Evolutionary conservation across 2,329 filamentous ascomycete genomes (phyloP).

Genomic region (Cladophialophora exuberans): DNA sequence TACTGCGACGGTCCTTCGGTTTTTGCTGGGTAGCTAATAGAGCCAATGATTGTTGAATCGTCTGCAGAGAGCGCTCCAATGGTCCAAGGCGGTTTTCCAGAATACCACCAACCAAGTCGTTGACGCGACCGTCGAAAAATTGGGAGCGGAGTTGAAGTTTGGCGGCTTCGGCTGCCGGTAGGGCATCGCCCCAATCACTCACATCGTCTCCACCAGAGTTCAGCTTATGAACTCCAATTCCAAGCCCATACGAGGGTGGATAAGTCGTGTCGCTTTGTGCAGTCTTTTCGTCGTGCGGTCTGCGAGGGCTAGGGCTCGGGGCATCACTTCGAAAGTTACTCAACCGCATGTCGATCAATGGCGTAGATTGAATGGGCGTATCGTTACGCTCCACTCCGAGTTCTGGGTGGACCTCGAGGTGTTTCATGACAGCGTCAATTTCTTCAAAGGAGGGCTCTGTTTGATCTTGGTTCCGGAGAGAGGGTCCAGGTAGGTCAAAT

Average conservation of each 20-base stretch:
- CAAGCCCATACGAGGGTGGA: slow-evolving; percentile 66
- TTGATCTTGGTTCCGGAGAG: slow-evolving; percentile 17
- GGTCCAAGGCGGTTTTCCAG: slow-evolving; percentile 78
- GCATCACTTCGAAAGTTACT: slow-evolving; percentile 67
- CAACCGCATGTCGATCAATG: slow-evolving; percentile 49
- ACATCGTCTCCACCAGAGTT: slow-evolving; percentile 54
- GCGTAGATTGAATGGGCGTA: slow-evolving; percentile 48
- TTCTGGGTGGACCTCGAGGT: slow-evolving; percentile 75
- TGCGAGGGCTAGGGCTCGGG: slow-evolving; percentile 71
- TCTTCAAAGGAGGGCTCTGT: slow-evolving; percentile 56
- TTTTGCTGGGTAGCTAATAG: slow-evolving; percentile 61
- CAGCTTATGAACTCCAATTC: slow-evolving; percentile 64
- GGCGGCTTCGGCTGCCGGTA: slow-evolving; percentile 79
- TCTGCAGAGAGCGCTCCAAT: slow-evolving; percentile 75
- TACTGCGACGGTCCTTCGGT: slow-evolving; percentile 64
- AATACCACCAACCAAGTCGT: slow-evolving; percentile 78
- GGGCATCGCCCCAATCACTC: slow-evolving; percentile 90
- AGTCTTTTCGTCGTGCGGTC: slow-evolving; percentile 42
- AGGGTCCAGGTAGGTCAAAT: slow-evolving; percentile 8
- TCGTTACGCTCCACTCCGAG: slow-evolving; percentile 70
- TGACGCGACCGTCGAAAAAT: slow-evolving; percentile 91
- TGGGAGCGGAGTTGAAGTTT: slow-evolving; percentile 79
- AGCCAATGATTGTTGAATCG: slow-evolving; percentile 72
- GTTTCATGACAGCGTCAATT: slow-evolving; percentile 89
- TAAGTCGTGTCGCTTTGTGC: slow-evolving; percentile 42